phyloP scores from a whole-genome alignment of 345 rosid genomes.

The Cardamine resedifolia region DNA sequence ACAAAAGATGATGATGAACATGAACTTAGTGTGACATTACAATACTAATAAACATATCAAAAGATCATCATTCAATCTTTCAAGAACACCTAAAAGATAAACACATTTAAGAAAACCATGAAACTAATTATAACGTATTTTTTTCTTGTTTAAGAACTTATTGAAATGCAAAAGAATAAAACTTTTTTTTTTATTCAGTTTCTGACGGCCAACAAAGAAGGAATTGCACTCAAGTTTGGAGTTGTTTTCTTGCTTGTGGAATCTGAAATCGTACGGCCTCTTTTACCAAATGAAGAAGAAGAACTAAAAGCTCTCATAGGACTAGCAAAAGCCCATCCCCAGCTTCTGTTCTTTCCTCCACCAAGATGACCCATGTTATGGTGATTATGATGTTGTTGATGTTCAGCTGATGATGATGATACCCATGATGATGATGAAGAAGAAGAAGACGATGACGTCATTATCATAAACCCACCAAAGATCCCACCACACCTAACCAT shows the following conservation, averaged over 20 bases:
- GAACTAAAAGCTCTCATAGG: slow-evolving; percentile 89
- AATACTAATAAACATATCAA: slow-evolving; percentile 2
- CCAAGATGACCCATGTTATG: slow-evolving; percentile 37
- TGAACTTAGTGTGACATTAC: slow-evolving; percentile 17
- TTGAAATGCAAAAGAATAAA: slow-evolving; percentile 1
- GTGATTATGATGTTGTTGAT: slow-evolving; percentile 57
- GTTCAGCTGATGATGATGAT: slow-evolving; percentile 63
- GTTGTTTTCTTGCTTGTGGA: slow-evolving; percentile 35
- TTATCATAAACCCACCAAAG: slow-evolving; percentile 82
- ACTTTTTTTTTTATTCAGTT: slow-evolving; percentile 25
- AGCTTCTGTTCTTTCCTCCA: slow-evolving; percentile 59
- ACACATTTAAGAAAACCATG: slow-evolving; percentile 1
- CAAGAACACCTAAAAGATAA: slow-evolving; percentile 16
- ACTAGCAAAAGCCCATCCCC: slow-evolving; percentile 94
- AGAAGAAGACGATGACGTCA: slow-evolving; percentile 70
- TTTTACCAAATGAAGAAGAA: slow-evolving; percentile 43
- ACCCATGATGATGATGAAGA: slow-evolving; percentile 65
- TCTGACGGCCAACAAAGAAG: slow-evolving; percentile 71
- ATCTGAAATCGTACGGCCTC: slow-evolving; percentile 34
- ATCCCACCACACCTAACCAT: slow-evolving; percentile 90
- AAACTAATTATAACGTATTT: slow-evolving; percentile 21
- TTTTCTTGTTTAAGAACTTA: slow-evolving; percentile 19
- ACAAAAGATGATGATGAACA: slow-evolving; percentile 23
- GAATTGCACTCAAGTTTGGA: slow-evolving; percentile 63
- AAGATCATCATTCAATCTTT: background rate